Percentiles rank a stretch among this genome's conserved stretches.
Evolutionary conservation across 2,329 filamentous ascomycete species (phyloP).

Genomic region (Diaporthe velutina): DNA sequence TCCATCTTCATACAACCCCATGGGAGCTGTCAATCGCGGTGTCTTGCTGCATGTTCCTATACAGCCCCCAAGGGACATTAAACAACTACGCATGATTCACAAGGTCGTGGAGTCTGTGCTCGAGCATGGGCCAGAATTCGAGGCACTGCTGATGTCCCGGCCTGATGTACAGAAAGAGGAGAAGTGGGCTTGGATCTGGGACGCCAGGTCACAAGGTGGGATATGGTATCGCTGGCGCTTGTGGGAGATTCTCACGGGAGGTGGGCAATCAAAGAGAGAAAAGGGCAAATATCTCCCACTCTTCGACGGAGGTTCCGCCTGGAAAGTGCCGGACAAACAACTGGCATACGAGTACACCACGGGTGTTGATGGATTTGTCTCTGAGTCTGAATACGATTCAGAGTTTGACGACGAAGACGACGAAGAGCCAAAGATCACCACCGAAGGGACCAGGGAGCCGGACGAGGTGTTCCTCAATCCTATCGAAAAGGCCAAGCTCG

Average conservation of each 20-base stretch:
- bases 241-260: constrained; percentile 86
- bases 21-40: constrained; percentile 57
- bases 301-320: constrained; percentile 83
- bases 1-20: constrained; percentile 74
- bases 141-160: constrained; percentile 90
- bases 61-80: constrained; percentile 81
- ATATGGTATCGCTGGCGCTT: constrained; percentile 95
- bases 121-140: constrained; percentile 86
- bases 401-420: constrained; percentile 84
- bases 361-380: constrained; percentile 81
- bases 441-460: constrained; percentile 52
- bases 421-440: constrained; percentile 64
- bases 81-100: constrained; percentile 86
- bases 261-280: constrained; percentile 55
- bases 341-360: constrained; percentile 88
- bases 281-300: constrained; percentile 71
- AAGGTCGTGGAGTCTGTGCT: constrained; percentile 86
- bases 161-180: constrained; percentile 87
- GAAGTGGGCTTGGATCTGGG: constrained; percentile 95
- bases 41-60: constrained; percentile 77
- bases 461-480: constrained; percentile 82
- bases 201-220: constrained; percentile 81
- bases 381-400: constrained; percentile 87
- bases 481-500: constrained; percentile 84
- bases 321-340: constrained; percentile 80